These are phyloP conservation scores for Sideroxylon spinosum DNA, from an alignment of 179 eudicot species.

Conservation along the genomic window DNA sequence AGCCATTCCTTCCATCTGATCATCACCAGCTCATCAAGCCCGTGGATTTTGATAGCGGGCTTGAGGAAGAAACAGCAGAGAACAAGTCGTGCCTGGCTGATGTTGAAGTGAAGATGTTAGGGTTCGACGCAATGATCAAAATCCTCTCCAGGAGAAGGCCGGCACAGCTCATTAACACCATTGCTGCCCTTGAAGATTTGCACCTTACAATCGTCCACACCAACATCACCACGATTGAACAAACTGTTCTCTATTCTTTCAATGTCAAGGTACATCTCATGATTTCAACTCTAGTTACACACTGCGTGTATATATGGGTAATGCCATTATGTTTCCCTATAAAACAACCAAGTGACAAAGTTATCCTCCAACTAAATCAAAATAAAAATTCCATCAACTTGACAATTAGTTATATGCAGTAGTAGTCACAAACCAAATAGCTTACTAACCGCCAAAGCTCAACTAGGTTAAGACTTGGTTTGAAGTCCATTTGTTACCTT, in stretches of 20 bases:
- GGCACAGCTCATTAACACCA: slow-evolving; percentile 67
- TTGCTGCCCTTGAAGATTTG: slow-evolving; percentile 76
- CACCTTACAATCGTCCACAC: slow-evolving; percentile 75
- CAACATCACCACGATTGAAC: slow-evolving; percentile 81
- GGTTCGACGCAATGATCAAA: slow-evolving; percentile 81
- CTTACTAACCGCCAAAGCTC: too few species aligned
- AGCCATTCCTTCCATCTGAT: slow-evolving; percentile 28
- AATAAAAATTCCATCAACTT: too few species aligned
- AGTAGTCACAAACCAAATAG: too few species aligned
- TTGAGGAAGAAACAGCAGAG: slow-evolving; percentile 65
- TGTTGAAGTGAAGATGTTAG: slow-evolving; percentile 77
- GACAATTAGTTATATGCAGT: too few species aligned
- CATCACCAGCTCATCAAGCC: slow-evolving; percentile 26
- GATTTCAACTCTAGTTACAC: too few species aligned
- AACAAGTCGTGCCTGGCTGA: slow-evolving; percentile 80
- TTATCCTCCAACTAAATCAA: too few species aligned
- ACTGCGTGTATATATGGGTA: too few species aligned
- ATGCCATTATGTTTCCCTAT: too few species aligned
- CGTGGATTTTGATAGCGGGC: slow-evolving; percentile 27
- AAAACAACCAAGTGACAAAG: too few species aligned
- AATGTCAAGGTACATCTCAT: slow-evolving; percentile 64
- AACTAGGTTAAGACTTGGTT: too few species aligned
- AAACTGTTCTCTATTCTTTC: slow-evolving; percentile 87
- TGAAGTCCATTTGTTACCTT: too few species aligned
- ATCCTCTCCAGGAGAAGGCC: slow-evolving; percentile 76